Evolutionary conservation across 2,329 filamentous ascomycete species (phyloP), one percentile per base, ranked within the genome.

Genomic region (Arthrobotrys entomopaga): DNA sequence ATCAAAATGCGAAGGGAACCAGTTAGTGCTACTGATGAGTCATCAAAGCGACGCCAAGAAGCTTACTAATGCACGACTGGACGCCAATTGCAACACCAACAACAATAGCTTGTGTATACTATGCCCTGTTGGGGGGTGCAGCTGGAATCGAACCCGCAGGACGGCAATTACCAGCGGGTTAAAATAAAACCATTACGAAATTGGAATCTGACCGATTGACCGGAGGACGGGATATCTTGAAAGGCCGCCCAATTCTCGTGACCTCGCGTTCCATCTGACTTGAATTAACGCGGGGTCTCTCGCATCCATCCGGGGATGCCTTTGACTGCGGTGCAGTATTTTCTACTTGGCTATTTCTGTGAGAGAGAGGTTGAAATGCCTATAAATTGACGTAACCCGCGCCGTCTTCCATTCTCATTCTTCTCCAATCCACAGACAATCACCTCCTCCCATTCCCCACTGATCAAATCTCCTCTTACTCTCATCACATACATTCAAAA

Each of bases 341-440:
- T n/a, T n/a, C n/a, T n/a, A n/a, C n/a, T n/a, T n/a, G n/a, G n/a
- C n/a, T n/a, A n/a, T n/a, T n/a, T n/a, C n/a, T n/a, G n/a, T n/a
- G n/a, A n/a, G n/a, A n/a, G n/a, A n/a, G n/a, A n/a, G n/a, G 22
- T 26, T 34, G 46, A 49, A 69, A 65, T 54, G 69, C 66, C 69
- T 73, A 73, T 73, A 73, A 73, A 73, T 66, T 73, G 48, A 48
- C 54, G 43, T 54, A 8, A 58, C 26, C 50, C 57, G 65, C 58
- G 65, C 57, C 57, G 20, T 70, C 57, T 63, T 70, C 46, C n/a
- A 26, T 26, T 40, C 43, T 22, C 19, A 2, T 22, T 61, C 58
- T 49, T 24, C 43, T 54, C 42, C 53, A 48, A 38, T n/a, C 29
- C 42, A 38, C 16, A 22, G 38, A 43, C 38, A 50, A 15, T 13